Base-by-base conservation (phyloP, 306 rosid species). In the Herpetospermum pedunculosum region DNA sequence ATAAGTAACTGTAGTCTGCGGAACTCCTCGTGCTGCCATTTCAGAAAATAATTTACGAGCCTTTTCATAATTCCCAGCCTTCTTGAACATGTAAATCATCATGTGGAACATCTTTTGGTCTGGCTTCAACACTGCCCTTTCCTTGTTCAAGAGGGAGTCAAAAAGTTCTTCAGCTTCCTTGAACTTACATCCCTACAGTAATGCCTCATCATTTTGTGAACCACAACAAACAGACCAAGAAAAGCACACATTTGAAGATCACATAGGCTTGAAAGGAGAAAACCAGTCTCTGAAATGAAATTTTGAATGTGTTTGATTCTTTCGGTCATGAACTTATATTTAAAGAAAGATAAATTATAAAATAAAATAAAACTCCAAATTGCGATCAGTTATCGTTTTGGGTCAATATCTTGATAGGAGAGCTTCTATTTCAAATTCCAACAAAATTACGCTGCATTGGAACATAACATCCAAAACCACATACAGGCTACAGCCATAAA, bases 81-180 rank as follows among this genome's bases (percentile, higher is more conserved):
- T 94, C 88, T 85, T 91, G 70, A 81, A 77, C 99, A 87, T 91
- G 80, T 89, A 94, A 83, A 94, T 91, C 92, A 94, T 91, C 96
- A 94, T 86, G 78, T 91, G 92, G 85, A 89, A 89, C 96, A 89
- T 89, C 87, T 88, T 86, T 78, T 94, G 96, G 78, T 91, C 99
- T 16, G 96, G 97, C 78, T 87, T 94, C 80, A 89, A 73, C 76
- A 88, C 85, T 23, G 92, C 69, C 1, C 80, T 91, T 77, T 83
- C 92, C 69, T 85, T 85, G 76, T 87, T 76, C 77, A 91, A 79
- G 77, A 94, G 91, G 82, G 79, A 84, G 58, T 88, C 70, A 23
- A 89, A 88, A 72, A 94, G 47, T 74, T 89, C 96, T 86, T 89
- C 99, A 48, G 97, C 96, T 84, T 94, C 96, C 79, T 76, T 85